Percentiles rank a stretch among this genome's conserved stretches.
These are phyloP conservation scores for Straminergon stramineum DNA, from an alignment of 225 moss, liverwort and hornwort genomes.

Conservation along the genomic window DNA sequence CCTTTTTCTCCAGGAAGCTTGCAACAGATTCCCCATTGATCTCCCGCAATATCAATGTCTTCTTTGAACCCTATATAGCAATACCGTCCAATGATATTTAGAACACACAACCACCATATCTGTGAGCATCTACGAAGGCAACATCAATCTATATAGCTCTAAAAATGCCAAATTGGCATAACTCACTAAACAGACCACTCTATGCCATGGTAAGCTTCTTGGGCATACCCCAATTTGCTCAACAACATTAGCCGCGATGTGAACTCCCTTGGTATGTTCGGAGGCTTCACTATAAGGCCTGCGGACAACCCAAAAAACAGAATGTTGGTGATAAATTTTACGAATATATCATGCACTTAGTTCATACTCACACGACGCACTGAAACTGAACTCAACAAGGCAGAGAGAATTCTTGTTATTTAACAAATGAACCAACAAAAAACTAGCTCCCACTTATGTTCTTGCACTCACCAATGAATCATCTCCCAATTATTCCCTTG, in stretches of 20 bases:
- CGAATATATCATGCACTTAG: neutral
- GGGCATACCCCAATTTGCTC: conserved; percentile 89
- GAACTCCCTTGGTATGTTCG: conserved; percentile 51
- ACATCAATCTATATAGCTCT: neutral
- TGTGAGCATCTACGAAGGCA: neutral
- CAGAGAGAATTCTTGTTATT: neutral
- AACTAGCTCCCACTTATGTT: neutral
- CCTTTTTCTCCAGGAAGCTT: conserved; percentile 57
- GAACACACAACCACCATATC: neutral
- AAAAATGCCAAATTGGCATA: neutral
- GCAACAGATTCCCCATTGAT: conserved; percentile 62
- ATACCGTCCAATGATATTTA: neutral
- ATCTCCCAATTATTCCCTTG: conserved; percentile 26
- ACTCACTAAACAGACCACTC: neutral
- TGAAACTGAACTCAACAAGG: neutral
- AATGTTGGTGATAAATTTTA: neutral
- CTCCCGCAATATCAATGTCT: conserved; percentile 69
- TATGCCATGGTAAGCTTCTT: neutral
- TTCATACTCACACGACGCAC: neutral
- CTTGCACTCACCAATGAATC: conserved; percentile 23
- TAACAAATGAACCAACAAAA: neutral
- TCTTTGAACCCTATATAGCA: conserved; percentile 52
- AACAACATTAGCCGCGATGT: conserved; percentile 59
- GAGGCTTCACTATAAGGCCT: conserved; percentile 75
- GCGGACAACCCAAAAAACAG: neutral